Percentiles rank a stretch among this genome's conserved stretches.
These are phyloP conservation scores for Fragilariopsis cylindrus DNA, from an alignment of 108 stramenopile genomes.

Conservation along the genomic window DNA sequence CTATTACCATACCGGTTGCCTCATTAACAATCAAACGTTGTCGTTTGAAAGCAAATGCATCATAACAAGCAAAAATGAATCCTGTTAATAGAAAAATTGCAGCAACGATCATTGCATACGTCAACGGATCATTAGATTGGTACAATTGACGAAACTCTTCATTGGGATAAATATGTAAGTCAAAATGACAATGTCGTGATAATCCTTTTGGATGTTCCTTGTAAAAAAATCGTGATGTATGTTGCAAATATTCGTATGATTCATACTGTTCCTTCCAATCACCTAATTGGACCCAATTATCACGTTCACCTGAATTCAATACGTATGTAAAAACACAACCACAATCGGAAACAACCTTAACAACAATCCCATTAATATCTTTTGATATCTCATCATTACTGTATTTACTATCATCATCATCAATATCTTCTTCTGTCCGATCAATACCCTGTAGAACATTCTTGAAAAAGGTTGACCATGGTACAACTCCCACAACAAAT, in stretches of 20 bases:
- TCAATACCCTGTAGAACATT: constrained; percentile 16
- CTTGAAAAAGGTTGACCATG: constrained; percentile 28
- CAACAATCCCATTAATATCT: constrained; percentile 18
- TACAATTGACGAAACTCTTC: constrained; percentile 49
- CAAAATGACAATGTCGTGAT: constrained; percentile 26
- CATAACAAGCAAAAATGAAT: constrained; percentile 46
- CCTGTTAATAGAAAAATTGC: constrained; percentile 49
- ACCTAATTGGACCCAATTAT: neutral
- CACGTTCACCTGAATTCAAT: constrained; percentile 14
- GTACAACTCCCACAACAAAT: constrained; percentile 19
- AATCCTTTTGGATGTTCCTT: constrained; percentile 22
- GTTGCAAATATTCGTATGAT: constrained; percentile 1
- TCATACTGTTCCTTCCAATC: constrained; percentile 13
- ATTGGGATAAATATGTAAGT: constrained; percentile 49
- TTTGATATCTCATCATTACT: neutral
- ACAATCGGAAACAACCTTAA: constrained; percentile 29
- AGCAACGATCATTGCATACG: constrained; percentile 32
- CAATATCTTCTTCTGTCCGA: neutral
- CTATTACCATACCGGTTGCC: constrained; percentile 4
- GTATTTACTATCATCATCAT: neutral
- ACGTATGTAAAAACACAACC: constrained; percentile 25
- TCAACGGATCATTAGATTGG: constrained; percentile 30
- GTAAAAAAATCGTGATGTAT: constrained; percentile 16
- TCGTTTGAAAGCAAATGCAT: constrained; percentile 21
- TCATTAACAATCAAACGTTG: constrained; percentile 15